A percentile compares a stretch with the other conserved stretches of the same genome.
Evolutionary conservation across 306 rosid species (phyloP).

Genomic region (Cucurbita moschata): DNA sequence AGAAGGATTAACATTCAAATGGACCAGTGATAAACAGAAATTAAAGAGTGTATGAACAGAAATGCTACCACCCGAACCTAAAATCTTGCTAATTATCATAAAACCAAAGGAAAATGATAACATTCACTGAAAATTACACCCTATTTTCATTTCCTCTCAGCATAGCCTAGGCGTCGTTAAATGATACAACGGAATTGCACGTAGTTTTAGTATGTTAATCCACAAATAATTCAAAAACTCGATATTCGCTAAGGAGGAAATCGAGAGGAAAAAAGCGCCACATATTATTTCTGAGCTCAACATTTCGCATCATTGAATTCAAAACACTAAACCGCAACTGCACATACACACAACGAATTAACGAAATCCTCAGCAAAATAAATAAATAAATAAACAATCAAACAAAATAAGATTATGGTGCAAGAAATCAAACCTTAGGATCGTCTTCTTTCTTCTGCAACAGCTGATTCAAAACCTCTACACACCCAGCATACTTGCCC

Average conservation of each 20-base stretch:
- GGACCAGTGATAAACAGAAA: neutral
- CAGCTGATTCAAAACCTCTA: conserved; percentile 59
- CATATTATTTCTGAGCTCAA: neutral
- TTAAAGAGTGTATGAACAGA: neutral
- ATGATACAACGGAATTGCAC: neutral
- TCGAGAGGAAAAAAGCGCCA: neutral
- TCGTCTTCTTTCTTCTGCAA: conserved; percentile 57
- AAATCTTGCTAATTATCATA: neutral
- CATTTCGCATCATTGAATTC: neutral
- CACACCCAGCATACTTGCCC: conserved; percentile 63
- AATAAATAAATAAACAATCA: neutral
- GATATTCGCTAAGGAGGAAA: neutral
- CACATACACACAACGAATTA: neutral
- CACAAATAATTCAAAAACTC: neutral
- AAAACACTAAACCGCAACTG: neutral
- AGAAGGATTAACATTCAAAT: neutral
- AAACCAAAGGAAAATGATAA: neutral
- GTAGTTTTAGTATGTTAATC: neutral
- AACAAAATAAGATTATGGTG: neutral
- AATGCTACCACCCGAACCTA: neutral
- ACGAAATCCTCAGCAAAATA: neutral
- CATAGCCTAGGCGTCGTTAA: neutral
- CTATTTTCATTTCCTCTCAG: neutral
- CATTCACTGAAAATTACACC: neutral
- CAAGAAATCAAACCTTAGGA: conserved; percentile 53